Conservation (phyloP, 1,139 yeast genomes). For the Yamadazyma diospyri region DNA sequence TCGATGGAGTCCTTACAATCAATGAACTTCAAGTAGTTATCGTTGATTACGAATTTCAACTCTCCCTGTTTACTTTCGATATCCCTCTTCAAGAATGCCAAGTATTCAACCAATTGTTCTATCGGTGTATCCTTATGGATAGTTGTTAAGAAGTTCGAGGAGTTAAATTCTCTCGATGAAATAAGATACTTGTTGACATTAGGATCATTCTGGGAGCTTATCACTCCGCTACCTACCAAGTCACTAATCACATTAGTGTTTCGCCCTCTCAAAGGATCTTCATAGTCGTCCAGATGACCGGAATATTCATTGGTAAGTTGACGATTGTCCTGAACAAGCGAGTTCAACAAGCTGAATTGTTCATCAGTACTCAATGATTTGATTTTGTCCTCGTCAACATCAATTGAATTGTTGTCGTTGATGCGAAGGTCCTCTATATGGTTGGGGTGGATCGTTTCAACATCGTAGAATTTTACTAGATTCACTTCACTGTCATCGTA, state of each 20-base stretch:
- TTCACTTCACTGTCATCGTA: conserved; percentile 21
- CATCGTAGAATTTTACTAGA: conserved; percentile 22
- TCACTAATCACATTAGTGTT: conserved; percentile 43
- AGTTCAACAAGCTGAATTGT: conserved; percentile 27
- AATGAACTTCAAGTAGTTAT: conserved; percentile 72
- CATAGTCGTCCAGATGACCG: conserved; percentile 24
- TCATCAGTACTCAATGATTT: conserved; percentile 23
- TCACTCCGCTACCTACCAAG: conserved; percentile 34
- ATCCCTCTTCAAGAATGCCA: conserved; percentile 56
- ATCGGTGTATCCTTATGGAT: conserved; percentile 72
- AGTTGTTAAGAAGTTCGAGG: conserved; percentile 63
- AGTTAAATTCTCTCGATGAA: conserved; percentile 69
- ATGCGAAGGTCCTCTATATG: conserved; percentile 20
- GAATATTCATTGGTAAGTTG: conserved; percentile 8
- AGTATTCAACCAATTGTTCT: conserved; percentile 53
- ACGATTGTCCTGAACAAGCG: conserved; percentile 19
- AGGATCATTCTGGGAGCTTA: conserved; percentile 39
- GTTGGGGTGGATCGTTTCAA: conserved; percentile 24
- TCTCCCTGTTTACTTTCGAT: conserved; percentile 66
- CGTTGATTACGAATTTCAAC: conserved; percentile 62
- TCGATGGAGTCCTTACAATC: conserved; percentile 63
- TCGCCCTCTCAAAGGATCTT: conserved; percentile 56
- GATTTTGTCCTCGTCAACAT: conserved; percentile 24
- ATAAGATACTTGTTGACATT: conserved; percentile 56
- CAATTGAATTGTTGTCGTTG: conserved; percentile 7